Base-by-base conservation (phyloP, 495 filamentous ascomycete species). In the Lepidopterella palustris region DNA sequence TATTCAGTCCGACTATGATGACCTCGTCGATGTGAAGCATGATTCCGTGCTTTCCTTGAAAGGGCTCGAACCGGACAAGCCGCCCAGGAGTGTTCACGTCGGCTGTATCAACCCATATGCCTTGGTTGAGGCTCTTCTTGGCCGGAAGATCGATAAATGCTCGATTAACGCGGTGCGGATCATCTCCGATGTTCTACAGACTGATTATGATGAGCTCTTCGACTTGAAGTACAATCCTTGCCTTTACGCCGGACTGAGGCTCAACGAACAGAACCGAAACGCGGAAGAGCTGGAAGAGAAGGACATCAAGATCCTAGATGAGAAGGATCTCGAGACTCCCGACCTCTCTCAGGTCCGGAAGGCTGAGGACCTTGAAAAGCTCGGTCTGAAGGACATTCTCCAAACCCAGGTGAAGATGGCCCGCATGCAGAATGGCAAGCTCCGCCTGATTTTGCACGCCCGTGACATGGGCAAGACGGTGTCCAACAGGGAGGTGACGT, bases 161-260 rank as follows among this genome's bases (percentile, higher is more conserved):
- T 50, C 62, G 1, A 47, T 70, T 4, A 51, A 62, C 2, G 67
- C 70, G 0, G 49, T 62, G 9, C 59, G 60, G 15, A 63, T 72
- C 56, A 53, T 75, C 26, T 61, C 70, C 26, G 68, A 72, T 54
- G 63, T 70, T 23, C 67, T 75, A 9, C 72, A 75, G 67, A 74
- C 71, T 21, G 72, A 75, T 57, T 75, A 75, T 59, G 72, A 74
- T 32, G 73, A 75, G 61, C 69, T 74, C 20, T 75, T 75, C 50
- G 73, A 75, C 67, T 42, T 74, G 62, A 73, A 70, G 61, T 69
- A 72, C 63, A 51, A 68, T 40, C 72, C 72, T 11, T 61, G 72
- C 20, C 63, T 75, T 13, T 74, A 66, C 47, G 73, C 73, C 6
- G 73, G 73, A 26, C 54, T 72, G 4, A 66, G 69, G 62, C 60